These are phyloP conservation scores for Mycena albidolilacea DNA, from an alignment of 768 basidiomycete genomes.

Conservation along the genomic window DNA sequence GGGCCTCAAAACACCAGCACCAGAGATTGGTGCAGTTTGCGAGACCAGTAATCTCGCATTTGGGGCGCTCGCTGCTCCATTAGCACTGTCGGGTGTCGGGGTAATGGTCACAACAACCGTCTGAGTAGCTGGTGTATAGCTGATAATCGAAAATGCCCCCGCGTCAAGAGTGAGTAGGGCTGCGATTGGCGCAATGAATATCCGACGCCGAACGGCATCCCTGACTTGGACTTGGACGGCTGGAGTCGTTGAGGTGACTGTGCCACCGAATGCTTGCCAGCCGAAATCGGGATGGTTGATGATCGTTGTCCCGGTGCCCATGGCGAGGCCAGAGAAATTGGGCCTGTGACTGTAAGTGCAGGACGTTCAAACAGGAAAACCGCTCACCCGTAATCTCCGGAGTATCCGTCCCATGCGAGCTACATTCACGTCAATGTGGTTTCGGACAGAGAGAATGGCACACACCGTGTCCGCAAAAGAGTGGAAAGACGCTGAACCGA, in stretches of 20 bases:
- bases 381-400: constrained; percentile 65
- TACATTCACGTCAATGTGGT: constrained; percentile 2
- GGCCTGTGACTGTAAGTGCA: constrained; percentile 46
- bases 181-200: constrained; percentile 67
- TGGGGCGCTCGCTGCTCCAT: constrained; percentile 60
- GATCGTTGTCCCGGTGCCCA: constrained; percentile 64
- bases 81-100: constrained; percentile 55
- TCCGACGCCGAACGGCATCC: constrained; percentile 64
- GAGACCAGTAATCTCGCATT: constrained; percentile 62
- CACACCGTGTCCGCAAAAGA: constrained; percentile 65
- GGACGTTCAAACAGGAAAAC: background rate
- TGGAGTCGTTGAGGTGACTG: constrained; percentile 57
- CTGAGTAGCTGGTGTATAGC: constrained; percentile 54
- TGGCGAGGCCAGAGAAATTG: constrained; percentile 68
- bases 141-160: constrained; percentile 63
- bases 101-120: constrained; percentile 59
- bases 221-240: constrained; percentile 60
- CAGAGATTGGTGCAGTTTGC: constrained; percentile 57
- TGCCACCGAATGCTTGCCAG: constrained; percentile 73
- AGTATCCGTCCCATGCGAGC: constrained; percentile 70
- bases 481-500: constrained; percentile 73
- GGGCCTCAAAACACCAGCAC: constrained; percentile 57
- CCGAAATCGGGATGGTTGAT: constrained; percentile 70
- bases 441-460: background rate
- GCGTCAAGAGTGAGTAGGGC: constrained; percentile 64